phyloP scores from a whole-genome alignment of 1,284 basidiomycete genomes.

The Austroboletus novae-zelandiae region DNA sequence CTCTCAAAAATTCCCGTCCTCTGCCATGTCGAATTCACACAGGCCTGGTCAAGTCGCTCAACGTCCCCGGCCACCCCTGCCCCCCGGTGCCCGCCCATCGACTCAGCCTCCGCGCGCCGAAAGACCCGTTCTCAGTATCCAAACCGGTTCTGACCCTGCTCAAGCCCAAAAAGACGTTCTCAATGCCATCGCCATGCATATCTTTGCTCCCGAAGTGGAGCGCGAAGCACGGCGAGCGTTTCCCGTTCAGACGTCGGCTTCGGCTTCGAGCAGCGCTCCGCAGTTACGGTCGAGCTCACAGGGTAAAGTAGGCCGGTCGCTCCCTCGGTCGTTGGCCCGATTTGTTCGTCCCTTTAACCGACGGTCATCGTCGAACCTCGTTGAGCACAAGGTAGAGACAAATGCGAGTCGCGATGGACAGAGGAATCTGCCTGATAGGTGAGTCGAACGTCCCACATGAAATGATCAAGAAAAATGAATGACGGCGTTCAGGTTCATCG shows the following conservation, averaged over 20 bases:
- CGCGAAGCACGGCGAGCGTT: neutral
- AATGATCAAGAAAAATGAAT: neutral
- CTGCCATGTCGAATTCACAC: neutral
- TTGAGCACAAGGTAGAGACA: neutral
- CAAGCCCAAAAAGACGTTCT: neutral
- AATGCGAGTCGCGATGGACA: neutral
- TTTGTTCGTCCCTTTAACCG: neutral
- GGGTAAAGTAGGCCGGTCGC: neutral
- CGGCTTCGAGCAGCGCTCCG: neutral
- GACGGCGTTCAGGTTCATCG: neutral
- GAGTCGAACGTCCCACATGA: neutral
- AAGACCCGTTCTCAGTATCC: neutral
- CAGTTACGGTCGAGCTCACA: neutral
- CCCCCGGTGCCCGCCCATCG: no score
- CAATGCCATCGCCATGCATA: neutral
- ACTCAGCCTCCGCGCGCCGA: neutral
- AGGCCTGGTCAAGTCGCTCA: neutral
- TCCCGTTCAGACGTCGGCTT: neutral
- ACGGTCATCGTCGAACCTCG: neutral
- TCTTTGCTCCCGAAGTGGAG: neutral
- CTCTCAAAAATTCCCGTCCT: neutral
- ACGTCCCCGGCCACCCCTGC: neutral
- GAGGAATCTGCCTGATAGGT: neutral
- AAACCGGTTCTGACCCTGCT: neutral
- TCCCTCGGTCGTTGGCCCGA: neutral